Evolutionary conservation across 441 rosid species (phyloP), one percentile per base, ranked within the genome.

Genomic region (Macaranga tanarius): DNA sequence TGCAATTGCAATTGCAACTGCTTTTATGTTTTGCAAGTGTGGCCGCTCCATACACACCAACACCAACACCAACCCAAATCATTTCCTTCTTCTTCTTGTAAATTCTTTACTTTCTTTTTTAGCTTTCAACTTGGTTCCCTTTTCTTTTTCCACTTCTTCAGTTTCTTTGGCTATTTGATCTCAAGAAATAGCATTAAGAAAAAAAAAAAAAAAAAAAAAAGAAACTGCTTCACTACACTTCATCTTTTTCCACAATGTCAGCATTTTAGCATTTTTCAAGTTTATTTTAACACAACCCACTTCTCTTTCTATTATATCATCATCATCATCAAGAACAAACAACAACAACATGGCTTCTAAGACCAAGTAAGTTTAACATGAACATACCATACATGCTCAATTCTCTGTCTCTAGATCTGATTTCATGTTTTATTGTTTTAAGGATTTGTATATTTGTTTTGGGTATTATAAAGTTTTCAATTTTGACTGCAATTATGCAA

Each of bases 281-380:
- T 3, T 26, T 59, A 52, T 59, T 59, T 13, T 38, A 31, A 20
- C 15, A 17, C 2, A 62, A 28, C 64, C 65, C 58, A 62, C 20
- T 55, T 10, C 73, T 34, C 44, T 10, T 68, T 28, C 42, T 75
- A 62, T 78, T 76, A 16, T 25, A 70, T 47, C 68, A 10, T 52
- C 72, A 40, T 42, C 82, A 55, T 31, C 62, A 17, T 51, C 45
- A 7, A 59, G 64, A 54, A 50, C 20, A 70, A 20, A 74, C 22
- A 67, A 9, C 52, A 7, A 26, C 2, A n/a, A 76, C 73, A 92
- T 92, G 96, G 82, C 93, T 72, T 73, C 93, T 69, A 86, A 87
- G 83, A 82, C 92, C 89, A 90, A 84, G 97, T 92, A 75, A 78
- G 88, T 75, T 0, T 42, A 20, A 20, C 28, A 45, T 62, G 15